These are phyloP conservation scores for Galium porrigens DNA, from an alignment of 305 asterid species.

Conservation along the genomic window DNA sequence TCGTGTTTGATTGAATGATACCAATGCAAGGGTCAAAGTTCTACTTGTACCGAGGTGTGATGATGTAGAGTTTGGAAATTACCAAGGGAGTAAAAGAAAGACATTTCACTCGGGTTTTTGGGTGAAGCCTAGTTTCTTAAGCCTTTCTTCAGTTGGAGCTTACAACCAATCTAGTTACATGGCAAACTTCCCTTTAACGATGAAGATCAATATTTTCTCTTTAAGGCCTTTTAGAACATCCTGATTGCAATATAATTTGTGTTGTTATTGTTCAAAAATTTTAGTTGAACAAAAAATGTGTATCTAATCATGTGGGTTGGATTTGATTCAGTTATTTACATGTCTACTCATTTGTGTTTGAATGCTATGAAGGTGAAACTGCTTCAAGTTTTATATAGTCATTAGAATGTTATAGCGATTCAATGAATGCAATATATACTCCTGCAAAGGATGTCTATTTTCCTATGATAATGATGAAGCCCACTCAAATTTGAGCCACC, in stretches of 20 bases:
- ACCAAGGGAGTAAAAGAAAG: not conserved
- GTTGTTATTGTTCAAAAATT: not conserved
- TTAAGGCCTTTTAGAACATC: not conserved
- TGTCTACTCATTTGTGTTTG: not conserved
- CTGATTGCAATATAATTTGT: not conserved
- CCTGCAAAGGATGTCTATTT: not conserved
- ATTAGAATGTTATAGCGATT: not conserved
- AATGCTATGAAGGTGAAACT: not conserved
- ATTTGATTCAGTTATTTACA: not conserved
- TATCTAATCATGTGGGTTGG: not conserved
- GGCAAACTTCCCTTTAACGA: not conserved
- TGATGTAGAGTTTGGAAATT: not conserved
- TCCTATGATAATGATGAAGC: not conserved
- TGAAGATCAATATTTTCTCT: not conserved
- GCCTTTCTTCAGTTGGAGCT: not conserved
- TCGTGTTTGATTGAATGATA: not conserved
- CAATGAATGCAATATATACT: not conserved
- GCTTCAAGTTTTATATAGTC: not conserved
- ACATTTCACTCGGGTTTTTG: not conserved
- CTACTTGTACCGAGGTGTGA: not conserved
- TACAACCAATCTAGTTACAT: not conserved
- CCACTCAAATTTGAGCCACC: not conserved
- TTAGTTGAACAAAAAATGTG: not conserved
- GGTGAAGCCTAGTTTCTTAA: not conserved
- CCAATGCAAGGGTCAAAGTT: not conserved